phyloP scores from a whole-genome alignment of 2,329 filamentous ascomycete species.

The Botrytis deweyae region DNA sequence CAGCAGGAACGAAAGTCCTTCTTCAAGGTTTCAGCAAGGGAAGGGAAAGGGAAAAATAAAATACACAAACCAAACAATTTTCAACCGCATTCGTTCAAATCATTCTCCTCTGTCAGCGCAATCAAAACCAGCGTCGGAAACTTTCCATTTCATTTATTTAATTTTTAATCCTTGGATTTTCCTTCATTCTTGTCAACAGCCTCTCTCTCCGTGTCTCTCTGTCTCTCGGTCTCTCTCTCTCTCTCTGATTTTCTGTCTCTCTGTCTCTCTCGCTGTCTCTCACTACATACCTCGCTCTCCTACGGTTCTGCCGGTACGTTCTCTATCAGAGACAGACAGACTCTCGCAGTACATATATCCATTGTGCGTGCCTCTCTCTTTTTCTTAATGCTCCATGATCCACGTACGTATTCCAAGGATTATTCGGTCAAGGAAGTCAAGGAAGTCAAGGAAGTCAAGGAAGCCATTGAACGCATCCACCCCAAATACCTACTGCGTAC shows the following conservation, averaged over 20 bases:
- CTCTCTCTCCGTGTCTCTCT: background rate
- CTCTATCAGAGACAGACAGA: background rate
- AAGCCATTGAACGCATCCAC: slow-evolving; percentile 9
- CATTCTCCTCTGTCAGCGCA: background rate
- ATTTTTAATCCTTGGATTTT: background rate
- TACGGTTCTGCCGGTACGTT: background rate
- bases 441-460: background rate
- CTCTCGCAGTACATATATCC: background rate
- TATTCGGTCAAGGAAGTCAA: background rate
- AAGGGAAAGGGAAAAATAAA: slow-evolving; percentile 2
- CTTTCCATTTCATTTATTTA: background rate
- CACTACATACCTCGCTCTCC: background rate
- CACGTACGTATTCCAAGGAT: slow-evolving; percentile 9
- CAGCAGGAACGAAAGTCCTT: background rate
- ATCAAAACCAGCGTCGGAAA: slow-evolving; percentile 7
- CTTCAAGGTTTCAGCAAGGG: background rate
- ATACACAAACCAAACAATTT: background rate
- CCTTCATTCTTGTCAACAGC: slow-evolving; percentile 15
- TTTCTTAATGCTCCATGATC: slow-evolving; percentile 9
- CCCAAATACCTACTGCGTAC: background rate
- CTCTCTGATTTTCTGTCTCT: background rate
- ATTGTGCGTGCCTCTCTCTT: background rate
- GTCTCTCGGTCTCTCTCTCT: background rate
- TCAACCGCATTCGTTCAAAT: slow-evolving; percentile 1
- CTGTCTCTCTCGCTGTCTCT: background rate